phyloP scores from a whole-genome alignment of 345 rosid genomes.

The Eucalyptus coolabah region DNA sequence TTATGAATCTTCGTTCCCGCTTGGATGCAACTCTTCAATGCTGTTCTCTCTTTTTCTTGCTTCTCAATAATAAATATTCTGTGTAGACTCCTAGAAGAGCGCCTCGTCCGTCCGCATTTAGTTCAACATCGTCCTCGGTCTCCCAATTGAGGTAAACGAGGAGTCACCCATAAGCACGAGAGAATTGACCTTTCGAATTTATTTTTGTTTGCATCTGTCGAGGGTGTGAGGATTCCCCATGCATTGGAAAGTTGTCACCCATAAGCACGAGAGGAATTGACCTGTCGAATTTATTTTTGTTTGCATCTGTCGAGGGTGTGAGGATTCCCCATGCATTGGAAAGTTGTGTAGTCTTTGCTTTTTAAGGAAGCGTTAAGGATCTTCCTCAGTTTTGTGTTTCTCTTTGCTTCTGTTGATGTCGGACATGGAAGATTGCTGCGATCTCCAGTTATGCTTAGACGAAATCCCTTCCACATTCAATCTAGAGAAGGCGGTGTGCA shows the following conservation, averaged over 20 bases:
- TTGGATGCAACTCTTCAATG: not conserved
- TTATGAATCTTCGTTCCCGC: not conserved
- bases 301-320: not conserved
- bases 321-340: not conserved
- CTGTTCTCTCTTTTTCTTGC: not conserved
- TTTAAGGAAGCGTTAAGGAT: not conserved
- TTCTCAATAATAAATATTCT: not conserved
- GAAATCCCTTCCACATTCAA: conserved; percentile 1
- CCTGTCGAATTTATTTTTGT: not conserved
- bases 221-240: not conserved
- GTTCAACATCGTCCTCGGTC: not conserved
- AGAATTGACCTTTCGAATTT: not conserved
- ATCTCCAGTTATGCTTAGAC: not conserved
- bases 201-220: not conserved
- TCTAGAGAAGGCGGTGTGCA: conserved; percentile 13
- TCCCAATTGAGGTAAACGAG: not conserved
- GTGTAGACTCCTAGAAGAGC: not conserved
- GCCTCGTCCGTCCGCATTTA: not conserved
- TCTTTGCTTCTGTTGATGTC: not conserved
- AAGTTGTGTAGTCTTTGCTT: not conserved
- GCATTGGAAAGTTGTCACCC: not conserved
- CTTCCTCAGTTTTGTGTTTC: not conserved
- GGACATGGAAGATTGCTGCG: not conserved
- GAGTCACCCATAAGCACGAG: not conserved
- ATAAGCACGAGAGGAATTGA: not conserved